Base-by-base conservation (phyloP, 2,329 filamentous ascomycete species). In the Diaporthe amygdali region DNA sequence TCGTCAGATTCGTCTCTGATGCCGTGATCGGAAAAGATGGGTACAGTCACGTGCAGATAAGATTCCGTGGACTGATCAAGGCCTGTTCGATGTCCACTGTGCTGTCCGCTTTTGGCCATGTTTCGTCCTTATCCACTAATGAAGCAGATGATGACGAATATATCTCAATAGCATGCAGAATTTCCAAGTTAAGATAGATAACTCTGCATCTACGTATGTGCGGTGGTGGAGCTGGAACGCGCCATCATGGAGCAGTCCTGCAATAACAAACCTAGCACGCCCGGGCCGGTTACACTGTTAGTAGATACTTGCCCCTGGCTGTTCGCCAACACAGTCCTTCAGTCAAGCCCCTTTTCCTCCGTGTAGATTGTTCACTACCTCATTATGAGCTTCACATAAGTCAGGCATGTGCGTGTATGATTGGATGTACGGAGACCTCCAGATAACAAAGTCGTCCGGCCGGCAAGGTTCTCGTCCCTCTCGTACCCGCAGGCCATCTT, bases 31-130 rank as follows among this genome's bases (percentile, higher is more conserved):
- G 17, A 59, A 63, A 55, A n/a, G 44, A n/a, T 22, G 37, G 32
- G 22, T 25, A 37, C 10, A 27, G 69, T 72, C 71, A 72, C 71
- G 71, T 72, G 71, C 47, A 70, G 71, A 70, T 72, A 72, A 72
- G 71, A 37, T 52, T 12, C 2, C 15, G 27, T 54, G 52, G 30
- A 49, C 41, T 61, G 56, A 46, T 32, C 27, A 25, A 27, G 64
- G 37, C 49, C 25, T 22, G 15, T 25, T 46, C 25, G 49, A 32
- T 54, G 56, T 47, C 39, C 39, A 46, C 55, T 46, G 25, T 44
- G 14, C 32, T 22, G 25, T 61, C 39, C 27, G 12, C 25, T 5
- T 32, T 22, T 46, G 56, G n/a, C 6, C 39, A 22, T 20, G 39
- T 17, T 46, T 46, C 30, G 27, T 32, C 15, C 14, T 6, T 61